Conservation (phyloP, 148 eudicot genomes). For the Silene uniflora region DNA sequence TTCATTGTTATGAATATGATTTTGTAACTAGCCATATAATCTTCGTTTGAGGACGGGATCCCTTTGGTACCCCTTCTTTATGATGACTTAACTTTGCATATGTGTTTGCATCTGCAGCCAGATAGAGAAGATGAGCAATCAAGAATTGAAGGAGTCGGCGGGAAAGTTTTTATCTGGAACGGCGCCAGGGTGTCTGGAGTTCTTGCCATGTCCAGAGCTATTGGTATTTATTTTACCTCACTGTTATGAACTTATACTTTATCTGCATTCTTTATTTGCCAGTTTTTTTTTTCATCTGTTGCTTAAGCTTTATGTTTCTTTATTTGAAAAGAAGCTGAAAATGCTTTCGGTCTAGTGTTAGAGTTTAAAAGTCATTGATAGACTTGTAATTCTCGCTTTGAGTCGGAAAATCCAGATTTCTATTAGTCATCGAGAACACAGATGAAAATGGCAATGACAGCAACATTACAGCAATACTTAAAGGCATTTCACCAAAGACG, state of each 20-base stretch:
- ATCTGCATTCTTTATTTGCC: neutral
- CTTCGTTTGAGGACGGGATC: too few relatives aligned
- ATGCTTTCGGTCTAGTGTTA: neutral
- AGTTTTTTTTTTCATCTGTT: neutral
- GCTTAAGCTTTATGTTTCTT: neutral
- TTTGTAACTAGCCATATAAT: too few relatives aligned
- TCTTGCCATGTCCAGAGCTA: slow-evolving; percentile 82
- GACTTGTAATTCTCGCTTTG: neutral
- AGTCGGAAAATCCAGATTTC: too few relatives aligned
- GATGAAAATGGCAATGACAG: too few relatives aligned
- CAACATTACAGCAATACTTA: too few relatives aligned
- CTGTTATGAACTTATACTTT: slow-evolving; percentile 2
- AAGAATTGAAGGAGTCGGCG: slow-evolving; percentile 63
- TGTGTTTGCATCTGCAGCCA: slow-evolving; percentile 48
- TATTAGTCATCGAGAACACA: too few relatives aligned
- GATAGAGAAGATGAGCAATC: slow-evolving; percentile 67
- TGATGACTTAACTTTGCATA: slow-evolving; percentile 12
- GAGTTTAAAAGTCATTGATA: neutral
- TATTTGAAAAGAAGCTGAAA: neutral
- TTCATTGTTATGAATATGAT: too few relatives aligned
- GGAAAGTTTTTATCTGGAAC: slow-evolving; percentile 69
- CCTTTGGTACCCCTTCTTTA: too few relatives aligned
- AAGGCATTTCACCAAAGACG: neutral
- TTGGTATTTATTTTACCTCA: slow-evolving; percentile 38
- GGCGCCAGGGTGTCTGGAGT: slow-evolving; percentile 78